Percentiles rank a stretch among this genome's conserved stretches.
Conservation (phyloP, 441 rosid genomes). For the Populus hybrid region DNA sequence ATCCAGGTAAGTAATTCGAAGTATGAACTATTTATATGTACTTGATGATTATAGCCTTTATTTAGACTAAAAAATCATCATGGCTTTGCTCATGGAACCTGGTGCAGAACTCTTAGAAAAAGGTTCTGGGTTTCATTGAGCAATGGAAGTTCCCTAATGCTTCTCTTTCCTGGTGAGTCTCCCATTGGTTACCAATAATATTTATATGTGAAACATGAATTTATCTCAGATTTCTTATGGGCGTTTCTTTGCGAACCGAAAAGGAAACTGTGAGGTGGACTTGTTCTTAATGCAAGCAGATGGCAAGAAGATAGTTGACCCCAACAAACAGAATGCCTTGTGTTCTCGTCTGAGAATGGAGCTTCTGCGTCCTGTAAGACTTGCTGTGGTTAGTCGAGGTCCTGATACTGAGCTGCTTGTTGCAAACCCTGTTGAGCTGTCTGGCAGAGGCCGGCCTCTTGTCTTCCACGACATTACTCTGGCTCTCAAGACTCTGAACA, state of each 20-base stretch:
- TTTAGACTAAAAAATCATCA: neutral
- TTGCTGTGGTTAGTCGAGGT: conserved; percentile 55
- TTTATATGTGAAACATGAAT: neutral
- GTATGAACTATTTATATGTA: neutral
- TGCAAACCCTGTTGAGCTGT: conserved; percentile 65
- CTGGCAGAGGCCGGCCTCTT: conserved; percentile 70
- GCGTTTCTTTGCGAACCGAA: conserved; percentile 40
- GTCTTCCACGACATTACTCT: conserved; percentile 64
- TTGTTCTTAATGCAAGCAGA: conserved; percentile 60
- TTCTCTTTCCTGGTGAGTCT: neutral
- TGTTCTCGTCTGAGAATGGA: conserved; percentile 61
- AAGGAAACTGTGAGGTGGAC: conserved; percentile 54
- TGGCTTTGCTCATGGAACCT: neutral
- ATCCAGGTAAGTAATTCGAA: conserved; percentile 42
- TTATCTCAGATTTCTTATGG: conserved; percentile 53
- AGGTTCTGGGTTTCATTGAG: neutral
- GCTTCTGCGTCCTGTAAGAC: conserved; percentile 53
- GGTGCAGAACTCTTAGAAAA: neutral
- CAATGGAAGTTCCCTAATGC: neutral
- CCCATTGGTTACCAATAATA: neutral
- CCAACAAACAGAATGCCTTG: conserved; percentile 45
- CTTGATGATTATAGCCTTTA: neutral
- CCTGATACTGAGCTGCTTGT: conserved; percentile 68
- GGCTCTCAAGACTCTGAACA: conserved; percentile 49
- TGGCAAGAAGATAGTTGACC: conserved; percentile 61